Conservation (phyloP, 768 basidiomycete species). For the Clathrus columnatus region DNA sequence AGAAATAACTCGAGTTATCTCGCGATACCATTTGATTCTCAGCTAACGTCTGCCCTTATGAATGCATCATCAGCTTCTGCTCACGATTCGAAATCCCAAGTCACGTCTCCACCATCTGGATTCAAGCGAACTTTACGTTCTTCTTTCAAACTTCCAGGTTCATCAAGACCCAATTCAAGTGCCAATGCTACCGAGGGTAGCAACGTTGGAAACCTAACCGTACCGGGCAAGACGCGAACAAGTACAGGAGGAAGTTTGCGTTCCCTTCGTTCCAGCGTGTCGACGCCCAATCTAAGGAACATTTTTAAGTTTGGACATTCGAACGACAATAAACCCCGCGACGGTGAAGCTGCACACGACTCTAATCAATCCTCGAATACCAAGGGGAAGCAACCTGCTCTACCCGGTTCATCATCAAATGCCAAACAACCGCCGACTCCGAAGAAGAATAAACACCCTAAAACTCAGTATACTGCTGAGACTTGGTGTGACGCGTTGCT, state of each 20-base stretch:
- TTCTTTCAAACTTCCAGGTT: not conserved
- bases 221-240: not conserved
- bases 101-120: not conserved
- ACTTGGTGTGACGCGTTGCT: conserved; percentile 77
- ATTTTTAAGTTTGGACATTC: not conserved
- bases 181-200: too few species aligned
- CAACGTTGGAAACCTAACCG: too few species aligned
- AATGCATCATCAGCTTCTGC: not conserved
- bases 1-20: too few species aligned
- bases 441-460: not conserved
- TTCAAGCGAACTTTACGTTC: not conserved
- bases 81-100: not conserved
- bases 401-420: too few species aligned
- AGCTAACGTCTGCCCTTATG: not conserved
- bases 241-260: not conserved
- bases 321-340: not conserved
- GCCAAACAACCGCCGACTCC: not conserved
- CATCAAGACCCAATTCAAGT: not conserved
- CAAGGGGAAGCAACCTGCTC: conserved; percentile 23
- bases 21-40: too few species aligned
- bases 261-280: conserved; percentile 22
- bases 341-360: conserved; percentile 14
- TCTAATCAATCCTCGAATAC: not conserved
- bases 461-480: conserved; percentile 39
- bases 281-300: conserved; percentile 50